These are phyloP conservation scores for Tylopilus rubrobrunneus DNA, from an alignment of 768 basidiomycete genomes.

Conservation along the genomic window DNA sequence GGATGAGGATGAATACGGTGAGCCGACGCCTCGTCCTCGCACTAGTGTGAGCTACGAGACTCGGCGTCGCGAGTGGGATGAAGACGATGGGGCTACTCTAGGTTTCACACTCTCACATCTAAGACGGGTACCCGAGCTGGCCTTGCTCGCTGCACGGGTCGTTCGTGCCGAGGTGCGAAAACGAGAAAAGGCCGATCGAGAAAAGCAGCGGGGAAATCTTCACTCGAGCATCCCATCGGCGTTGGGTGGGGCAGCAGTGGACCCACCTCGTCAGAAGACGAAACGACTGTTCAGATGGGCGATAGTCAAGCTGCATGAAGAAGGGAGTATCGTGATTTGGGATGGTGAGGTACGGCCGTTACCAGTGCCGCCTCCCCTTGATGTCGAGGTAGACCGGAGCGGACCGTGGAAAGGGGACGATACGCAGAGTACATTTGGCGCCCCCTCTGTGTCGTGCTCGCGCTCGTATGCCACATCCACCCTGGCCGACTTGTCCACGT, in stretches of 20 bases:
- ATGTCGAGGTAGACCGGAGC: constrained; percentile 10
- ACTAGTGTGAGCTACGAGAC: background rate
- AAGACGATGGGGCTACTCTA: constrained; percentile 6
- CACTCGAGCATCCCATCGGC: background rate
- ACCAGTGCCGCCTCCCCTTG: constrained; percentile 16
- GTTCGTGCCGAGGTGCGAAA: constrained; percentile 58
- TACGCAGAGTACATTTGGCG: constrained; percentile 19
- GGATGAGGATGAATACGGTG: constrained; percentile 8
- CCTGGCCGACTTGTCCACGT: constrained; percentile 12
- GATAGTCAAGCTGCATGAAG: constrained; percentile 58
- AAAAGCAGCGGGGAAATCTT: constrained; percentile 23
- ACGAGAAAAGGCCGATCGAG: constrained; percentile 46
- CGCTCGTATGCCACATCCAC: constrained; percentile 14
- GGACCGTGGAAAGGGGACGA: constrained; percentile 47
- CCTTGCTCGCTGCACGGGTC: constrained; percentile 59
- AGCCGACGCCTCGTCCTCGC: constrained; percentile 10
- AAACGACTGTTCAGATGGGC: constrained; percentile 69
- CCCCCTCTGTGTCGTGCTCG: constrained; percentile 23
- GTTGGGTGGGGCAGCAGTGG: background rate
- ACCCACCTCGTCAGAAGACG: constrained; percentile 41
- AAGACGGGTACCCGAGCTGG: constrained; percentile 71
- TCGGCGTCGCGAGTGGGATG: background rate
- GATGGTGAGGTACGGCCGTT: constrained; percentile 52
- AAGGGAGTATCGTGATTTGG: constrained; percentile 75
- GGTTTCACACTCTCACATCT: constrained; percentile 75